Base-by-base conservation (phyloP, 371 early-diverging fungal species). In the Mucor irregularis region DNA sequence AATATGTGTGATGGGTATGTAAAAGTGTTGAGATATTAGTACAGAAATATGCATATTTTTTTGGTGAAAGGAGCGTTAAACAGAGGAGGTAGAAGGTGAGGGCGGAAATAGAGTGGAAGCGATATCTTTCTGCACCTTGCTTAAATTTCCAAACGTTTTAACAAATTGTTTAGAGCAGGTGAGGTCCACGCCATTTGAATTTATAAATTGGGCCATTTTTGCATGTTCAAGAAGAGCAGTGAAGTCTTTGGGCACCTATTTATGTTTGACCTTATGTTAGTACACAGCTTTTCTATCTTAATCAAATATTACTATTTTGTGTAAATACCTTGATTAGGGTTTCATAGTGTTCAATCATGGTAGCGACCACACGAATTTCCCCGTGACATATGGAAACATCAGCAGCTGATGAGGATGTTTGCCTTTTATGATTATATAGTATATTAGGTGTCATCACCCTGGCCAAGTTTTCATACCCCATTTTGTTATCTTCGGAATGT, bases 381-480 rank as follows among this genome's bases (percentile, higher is more conserved):
- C 65, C 56, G 26, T 61, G 61, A 28, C 56, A 55, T 2, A 26
- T 19, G 0, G 56, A 50, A 2, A 43, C 58, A 79, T 86, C 56
- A 78, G 79, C 42, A 72, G 74, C 31, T 69, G 76, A 3, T 80
- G 85, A 58, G 84, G 86, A 62, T 82, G 85, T 42, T 69, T 78
- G 61, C 84, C 57, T 21, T 39, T 46, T 44, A 25, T 43, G 21
- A 8, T 49, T 38, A 58, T 93, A 95, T n/a, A 96, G 73, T n/a
- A 97, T 85, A 56, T 92, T 96, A 7, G 98, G 98, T 1, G 95
- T 83, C 31, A 97, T 88, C 2, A 97, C 92, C 0, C 90, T 90
- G 1, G 97, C 95, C 48, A 97, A 65, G 54, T 96, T 97, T 33
- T 84, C 82, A 14, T 87, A 60, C 59, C 91, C 90, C 98, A 97